Evolutionary conservation across 768 basidiomycete genomes (phyloP).

Genomic region (Thelephora aurantiotincta): DNA sequence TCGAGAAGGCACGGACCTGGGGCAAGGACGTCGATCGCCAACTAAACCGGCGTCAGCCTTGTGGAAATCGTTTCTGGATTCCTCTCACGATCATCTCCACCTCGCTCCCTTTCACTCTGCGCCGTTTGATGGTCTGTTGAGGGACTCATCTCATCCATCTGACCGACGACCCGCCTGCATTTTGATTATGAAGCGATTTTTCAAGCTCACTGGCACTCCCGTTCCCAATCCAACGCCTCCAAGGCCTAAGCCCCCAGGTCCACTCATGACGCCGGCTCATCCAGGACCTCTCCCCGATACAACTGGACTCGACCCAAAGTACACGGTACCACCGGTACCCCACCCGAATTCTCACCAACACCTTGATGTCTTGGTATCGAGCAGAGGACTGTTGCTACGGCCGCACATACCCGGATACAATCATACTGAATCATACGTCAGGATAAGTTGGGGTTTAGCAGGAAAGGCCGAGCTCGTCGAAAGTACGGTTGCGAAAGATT

Average conservation of each 20-base stretch:
- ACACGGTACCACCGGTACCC: conserved; percentile 52
- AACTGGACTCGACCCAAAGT: conserved; percentile 41
- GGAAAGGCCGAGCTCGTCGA: conserved; percentile 38
- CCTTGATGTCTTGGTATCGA: conserved; percentile 45
- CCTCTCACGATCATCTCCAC: no score
- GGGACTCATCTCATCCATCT: neutral
- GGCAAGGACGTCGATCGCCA: no score
- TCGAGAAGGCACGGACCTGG: no score
- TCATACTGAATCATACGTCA: conserved; percentile 27
- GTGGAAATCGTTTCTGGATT: no score
- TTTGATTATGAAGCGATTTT: conserved; percentile 8
- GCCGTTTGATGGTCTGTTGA: no score
- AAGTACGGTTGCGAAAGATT: conserved; percentile 13
- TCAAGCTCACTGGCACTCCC: neutral
- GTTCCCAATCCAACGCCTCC: conserved; percentile 2
- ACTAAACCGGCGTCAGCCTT: no score
- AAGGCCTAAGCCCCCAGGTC: neutral
- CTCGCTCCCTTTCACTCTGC: no score
- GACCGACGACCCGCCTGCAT: neutral
- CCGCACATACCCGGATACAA: conserved; percentile 29
- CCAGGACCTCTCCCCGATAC: conserved; percentile 8
- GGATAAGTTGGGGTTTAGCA: conserved; percentile 47
- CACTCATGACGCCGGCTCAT: conserved; percentile 1
- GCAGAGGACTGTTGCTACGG: conserved; percentile 52
- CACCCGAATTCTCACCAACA: conserved; percentile 63